A percentile compares a stretch with the other conserved stretches of the same genome.
Evolutionary conservation across 352 stramenopile genomes (phyloP).

Genomic region (Phytophthora lateralis): DNA sequence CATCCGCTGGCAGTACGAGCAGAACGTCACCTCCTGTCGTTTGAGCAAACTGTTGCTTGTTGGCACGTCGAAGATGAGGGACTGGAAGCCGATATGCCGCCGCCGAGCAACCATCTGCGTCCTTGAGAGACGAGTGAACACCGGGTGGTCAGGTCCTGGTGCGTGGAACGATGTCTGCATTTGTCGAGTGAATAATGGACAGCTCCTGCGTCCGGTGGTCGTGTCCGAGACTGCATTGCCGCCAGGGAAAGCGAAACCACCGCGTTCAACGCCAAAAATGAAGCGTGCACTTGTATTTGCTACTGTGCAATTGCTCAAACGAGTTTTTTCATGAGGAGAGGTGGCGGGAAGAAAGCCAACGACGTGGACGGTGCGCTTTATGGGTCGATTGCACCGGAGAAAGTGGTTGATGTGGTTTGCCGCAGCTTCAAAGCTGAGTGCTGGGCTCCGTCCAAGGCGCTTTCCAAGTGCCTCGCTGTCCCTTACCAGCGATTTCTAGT

Average conservation of each 20-base stretch:
- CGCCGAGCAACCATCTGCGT: slow-evolving; percentile 50
- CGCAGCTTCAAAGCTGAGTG: slow-evolving; percentile 36
- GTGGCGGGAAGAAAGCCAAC: slow-evolving; percentile 4
- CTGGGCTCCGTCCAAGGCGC: slow-evolving; percentile 50
- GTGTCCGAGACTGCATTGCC: slow-evolving; percentile 11
- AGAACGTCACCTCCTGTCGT: slow-evolving; percentile 3
- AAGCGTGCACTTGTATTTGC: too few relatives aligned
- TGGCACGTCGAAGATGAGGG: slow-evolving; percentile 34
- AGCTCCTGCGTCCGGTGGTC: background rate
- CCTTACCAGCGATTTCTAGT: slow-evolving; percentile 38
- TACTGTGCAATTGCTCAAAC: background rate
- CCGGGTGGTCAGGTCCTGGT: slow-evolving; percentile 40
- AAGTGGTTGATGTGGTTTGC: slow-evolving; percentile 43
- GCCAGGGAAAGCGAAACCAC: slow-evolving; percentile 11
- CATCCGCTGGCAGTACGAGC: slow-evolving; percentile 39
- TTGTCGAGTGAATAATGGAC: too few relatives aligned
- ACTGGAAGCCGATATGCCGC: slow-evolving; percentile 53
- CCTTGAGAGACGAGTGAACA: slow-evolving; percentile 59
- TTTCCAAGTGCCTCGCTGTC: slow-evolving; percentile 52
- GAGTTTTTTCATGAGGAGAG: slow-evolving; percentile 6
- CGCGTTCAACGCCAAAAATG: slow-evolving; percentile 19
- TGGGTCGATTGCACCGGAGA: slow-evolving; percentile 28
- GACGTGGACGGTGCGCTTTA: background rate
- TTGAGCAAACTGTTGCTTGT: background rate
- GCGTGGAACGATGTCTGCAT: slow-evolving; percentile 3